Conservation (phyloP, 140 eudicot genomes). For the Senecio squalidus region DNA sequence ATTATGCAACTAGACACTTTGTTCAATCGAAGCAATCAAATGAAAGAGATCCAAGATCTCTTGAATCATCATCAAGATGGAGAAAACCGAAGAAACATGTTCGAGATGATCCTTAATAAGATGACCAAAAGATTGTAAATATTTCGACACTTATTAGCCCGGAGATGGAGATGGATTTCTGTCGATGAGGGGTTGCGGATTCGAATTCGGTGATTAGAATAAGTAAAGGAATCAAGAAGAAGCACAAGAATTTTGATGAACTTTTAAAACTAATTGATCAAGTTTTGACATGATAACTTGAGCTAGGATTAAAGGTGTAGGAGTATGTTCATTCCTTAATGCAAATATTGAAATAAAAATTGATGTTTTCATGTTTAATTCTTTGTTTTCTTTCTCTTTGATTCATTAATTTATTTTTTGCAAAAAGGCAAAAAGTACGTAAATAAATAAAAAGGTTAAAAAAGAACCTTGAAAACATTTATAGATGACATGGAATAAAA, state of each 20-base stretch:
- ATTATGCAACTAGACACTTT: conserved; percentile 44
- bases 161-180: conserved; percentile 25
- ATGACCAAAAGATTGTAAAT: background rate
- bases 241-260: background rate
- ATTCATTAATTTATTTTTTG: too few species aligned
- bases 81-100: background rate
- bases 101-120: background rate
- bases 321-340: conserved; percentile 11
- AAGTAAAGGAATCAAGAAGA: conserved; percentile 10
- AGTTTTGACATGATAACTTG: conserved; percentile 24
- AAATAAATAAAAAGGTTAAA: too few species aligned
- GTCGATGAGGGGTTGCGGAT: conserved; percentile 20
- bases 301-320: conserved; percentile 5
- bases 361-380: background rate
- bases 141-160: conserved; percentile 9
- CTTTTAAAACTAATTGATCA: conserved; percentile 12
- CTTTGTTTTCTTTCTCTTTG: background rate
- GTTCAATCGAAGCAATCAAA: background rate
- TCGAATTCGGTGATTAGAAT: background rate
- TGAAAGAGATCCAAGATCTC: conserved; percentile 12
- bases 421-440: too few species aligned
- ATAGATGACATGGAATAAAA: too few species aligned
- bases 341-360: conserved; percentile 9
- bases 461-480: too few species aligned
- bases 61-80: conserved; percentile 6